Conservation (phyloP, 495 filamentous ascomycete species). For the Hypoxylon trugodes region DNA sequence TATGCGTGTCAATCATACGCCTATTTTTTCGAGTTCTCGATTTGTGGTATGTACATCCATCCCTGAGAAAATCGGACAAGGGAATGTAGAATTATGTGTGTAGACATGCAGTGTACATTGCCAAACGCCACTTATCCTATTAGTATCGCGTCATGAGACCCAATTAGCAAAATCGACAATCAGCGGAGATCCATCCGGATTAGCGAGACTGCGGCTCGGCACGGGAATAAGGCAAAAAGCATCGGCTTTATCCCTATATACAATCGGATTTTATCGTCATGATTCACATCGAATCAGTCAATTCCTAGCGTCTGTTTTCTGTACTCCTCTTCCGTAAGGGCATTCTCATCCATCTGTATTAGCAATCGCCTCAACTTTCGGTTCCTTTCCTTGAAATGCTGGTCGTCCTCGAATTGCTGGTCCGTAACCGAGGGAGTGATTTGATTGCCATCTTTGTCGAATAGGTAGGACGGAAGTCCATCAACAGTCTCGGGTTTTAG, state of each 20-base stretch:
- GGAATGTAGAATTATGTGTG: neutral
- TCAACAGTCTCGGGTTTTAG: conserved; percentile 29
- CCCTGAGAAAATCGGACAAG: neutral
- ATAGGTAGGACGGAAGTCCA: conserved; percentile 51
- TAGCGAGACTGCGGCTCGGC: neutral
- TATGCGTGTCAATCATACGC: neutral
- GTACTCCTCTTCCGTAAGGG: conserved; percentile 52
- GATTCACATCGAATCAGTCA: conserved; percentile 13
- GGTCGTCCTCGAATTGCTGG: conserved; percentile 50
- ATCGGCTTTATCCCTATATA: conserved; percentile 1
- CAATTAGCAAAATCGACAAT: conserved; percentile 5
- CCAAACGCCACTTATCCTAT: neutral
- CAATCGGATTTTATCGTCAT: neutral
- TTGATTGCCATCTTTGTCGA: conserved; percentile 50
- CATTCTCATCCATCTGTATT: conserved; percentile 46
- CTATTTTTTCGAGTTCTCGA: neutral
- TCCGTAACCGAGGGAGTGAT: conserved; percentile 52
- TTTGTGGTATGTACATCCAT: neutral
- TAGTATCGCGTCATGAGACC: neutral
- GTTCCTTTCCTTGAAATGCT: conserved; percentile 45
- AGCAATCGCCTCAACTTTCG: conserved; percentile 44
- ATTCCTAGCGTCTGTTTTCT: conserved; percentile 42
- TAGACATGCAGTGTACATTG: neutral
- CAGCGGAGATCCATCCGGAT: neutral
- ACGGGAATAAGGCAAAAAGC: conserved; percentile 1